Conservation (phyloP, 306 rosid genomes). For the Trichosanthes cucumerina region DNA sequence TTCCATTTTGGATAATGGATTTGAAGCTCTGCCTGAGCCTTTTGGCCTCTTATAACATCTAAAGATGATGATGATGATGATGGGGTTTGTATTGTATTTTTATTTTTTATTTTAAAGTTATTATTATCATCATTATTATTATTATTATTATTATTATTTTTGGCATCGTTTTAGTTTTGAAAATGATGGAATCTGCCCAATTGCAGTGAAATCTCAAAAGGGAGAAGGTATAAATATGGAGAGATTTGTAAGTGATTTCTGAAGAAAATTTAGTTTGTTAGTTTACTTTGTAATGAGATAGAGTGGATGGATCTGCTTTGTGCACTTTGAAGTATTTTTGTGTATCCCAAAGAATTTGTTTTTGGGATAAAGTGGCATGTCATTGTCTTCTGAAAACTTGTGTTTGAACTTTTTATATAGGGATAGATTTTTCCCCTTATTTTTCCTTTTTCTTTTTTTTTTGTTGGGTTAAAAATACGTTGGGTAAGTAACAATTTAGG, state of each 20-base stretch:
- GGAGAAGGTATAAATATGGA: slow-evolving; percentile 30
- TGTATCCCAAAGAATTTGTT: not conserved
- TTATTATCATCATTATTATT: slow-evolving; percentile 1
- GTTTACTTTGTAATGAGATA: not conserved
- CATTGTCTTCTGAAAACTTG: not conserved
- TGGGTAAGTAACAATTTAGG: too few species aligned
- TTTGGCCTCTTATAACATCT: slow-evolving; percentile 62
- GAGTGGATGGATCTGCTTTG: not conserved
- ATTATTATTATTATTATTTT: slow-evolving; percentile 7
- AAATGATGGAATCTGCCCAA: slow-evolving; percentile 37
- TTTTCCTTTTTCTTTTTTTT: too few species aligned
- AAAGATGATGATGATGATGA: slow-evolving; percentile 14
- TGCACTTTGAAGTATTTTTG: not conserved
- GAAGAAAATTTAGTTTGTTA: slow-evolving; percentile 16
- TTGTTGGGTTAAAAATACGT: too few species aligned
- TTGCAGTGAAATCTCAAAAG: slow-evolving; percentile 11
- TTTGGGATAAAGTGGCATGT: not conserved
- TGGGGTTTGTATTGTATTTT: slow-evolving; percentile 20
- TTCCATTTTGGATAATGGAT: slow-evolving; percentile 76
- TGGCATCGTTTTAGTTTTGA: slow-evolving; percentile 15
- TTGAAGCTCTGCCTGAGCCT: slow-evolving; percentile 88
- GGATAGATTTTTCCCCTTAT: too few species aligned
- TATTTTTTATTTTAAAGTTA: slow-evolving; percentile 11
- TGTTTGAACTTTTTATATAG: not conserved
- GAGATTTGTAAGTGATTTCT: slow-evolving; percentile 25